Conservation (phyloP, 768 basidiomycete species). For the Tubosaeta brunneosetosa region DNA sequence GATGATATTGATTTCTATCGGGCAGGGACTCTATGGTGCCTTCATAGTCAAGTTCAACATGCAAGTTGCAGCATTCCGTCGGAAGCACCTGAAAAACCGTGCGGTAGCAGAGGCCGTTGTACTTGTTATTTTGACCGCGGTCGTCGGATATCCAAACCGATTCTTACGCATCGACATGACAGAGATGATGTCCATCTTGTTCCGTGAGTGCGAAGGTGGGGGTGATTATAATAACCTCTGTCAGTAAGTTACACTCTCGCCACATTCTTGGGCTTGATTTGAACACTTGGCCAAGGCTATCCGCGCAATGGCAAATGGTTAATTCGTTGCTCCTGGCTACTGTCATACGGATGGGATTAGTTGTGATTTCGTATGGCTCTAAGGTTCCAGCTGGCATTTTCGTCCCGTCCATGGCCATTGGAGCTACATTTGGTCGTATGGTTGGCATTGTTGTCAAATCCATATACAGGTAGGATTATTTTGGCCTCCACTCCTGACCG, state of each 20-base stretch:
- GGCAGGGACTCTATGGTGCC: conserved; percentile 92
- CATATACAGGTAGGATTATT: conserved; percentile 65
- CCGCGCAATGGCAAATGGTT: conserved; percentile 90
- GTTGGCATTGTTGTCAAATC: conserved; percentile 95
- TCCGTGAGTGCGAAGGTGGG: conserved; percentile 93
- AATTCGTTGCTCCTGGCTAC: conserved; percentile 92
- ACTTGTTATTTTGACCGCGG: conserved; percentile 82
- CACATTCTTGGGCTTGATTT: background rate
- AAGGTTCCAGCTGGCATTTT: conserved; percentile 98
- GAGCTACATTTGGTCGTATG: conserved; percentile 96
- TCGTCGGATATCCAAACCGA: conserved; percentile 90
- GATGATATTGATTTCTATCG: conserved; percentile 9
- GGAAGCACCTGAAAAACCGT: conserved; percentile 80
- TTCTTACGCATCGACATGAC: conserved; percentile 98
- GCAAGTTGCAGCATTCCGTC: conserved; percentile 90
- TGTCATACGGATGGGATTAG: conserved; percentile 78
- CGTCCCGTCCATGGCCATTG: conserved; percentile 98
- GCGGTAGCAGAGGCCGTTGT: conserved; percentile 86
- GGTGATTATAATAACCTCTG: conserved; percentile 89
- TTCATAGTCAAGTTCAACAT: conserved; percentile 97
- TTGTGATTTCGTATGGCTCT: conserved; percentile 90
- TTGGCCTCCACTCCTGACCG: background rate
- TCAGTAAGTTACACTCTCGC: conserved; percentile 61
- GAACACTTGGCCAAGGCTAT: conserved; percentile 49
- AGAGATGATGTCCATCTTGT: conserved; percentile 89